Base-by-base conservation (phyloP, 805 yeast genomes). In the Maudiozyma barnettii region DNA sequence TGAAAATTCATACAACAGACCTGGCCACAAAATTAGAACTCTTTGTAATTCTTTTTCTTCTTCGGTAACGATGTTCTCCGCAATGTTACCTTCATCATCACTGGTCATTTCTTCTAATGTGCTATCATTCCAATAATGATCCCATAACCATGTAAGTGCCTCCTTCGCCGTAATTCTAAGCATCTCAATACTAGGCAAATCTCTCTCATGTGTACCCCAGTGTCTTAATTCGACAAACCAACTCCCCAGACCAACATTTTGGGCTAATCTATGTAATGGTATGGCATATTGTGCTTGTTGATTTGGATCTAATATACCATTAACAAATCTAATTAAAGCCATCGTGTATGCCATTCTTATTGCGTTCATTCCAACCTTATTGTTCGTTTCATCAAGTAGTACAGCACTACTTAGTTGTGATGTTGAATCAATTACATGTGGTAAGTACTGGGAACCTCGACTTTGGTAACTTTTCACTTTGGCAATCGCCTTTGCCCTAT, bases 181-280 rank as follows among this genome's bases (percentile, higher is more conserved):
- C 65, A 84, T 72, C 38, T 75, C 79, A 39, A 87, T 56, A 30
- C 83, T 72, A 1, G 97, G 96, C 22, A 93, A 64, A 21, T 64
- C 66, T 16, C 71, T 69, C 56, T 91, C 98, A 63, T 93, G 99
- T 0, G 99, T 91, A 4, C 95, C 90, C 56, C 78, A 76, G 63
- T 93, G 98, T 47, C 99, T 73, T 29, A 88, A 60, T 58, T 93
- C 99, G 0, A 93, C 99, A 64, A 93, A 88, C 57, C 76, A 76
- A 30, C 81, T 72, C 0, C 98, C 96, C 21, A 93, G 68, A 1
- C 77, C 75, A 20, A 86, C 65, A 40, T 75, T 74, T 45, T 69
- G 74, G 0, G 98, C 98, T 21, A 93, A 65, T 5, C 74, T 72
- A 51, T 84, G 83, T 55, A 93, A 67, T 5, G 97, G 90, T 14